phyloP scores from a whole-genome alignment of 2,329 filamentous ascomycete genomes.

The Paraconiothyrium sp. region DNA sequence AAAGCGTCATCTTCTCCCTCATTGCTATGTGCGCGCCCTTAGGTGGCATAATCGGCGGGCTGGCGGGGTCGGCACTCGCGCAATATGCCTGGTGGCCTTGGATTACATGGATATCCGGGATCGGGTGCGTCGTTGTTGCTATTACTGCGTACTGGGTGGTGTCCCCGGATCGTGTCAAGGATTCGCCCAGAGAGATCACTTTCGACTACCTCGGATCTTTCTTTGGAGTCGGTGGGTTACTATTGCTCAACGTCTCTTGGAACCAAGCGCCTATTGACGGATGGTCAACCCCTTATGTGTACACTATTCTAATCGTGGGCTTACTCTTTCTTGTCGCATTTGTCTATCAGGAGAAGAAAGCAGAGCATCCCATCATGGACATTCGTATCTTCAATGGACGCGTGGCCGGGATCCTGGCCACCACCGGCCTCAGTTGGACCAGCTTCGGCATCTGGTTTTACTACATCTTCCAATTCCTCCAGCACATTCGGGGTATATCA shows the following conservation, averaged over 20 bases:
- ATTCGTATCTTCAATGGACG: constrained; percentile 60
- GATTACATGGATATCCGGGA: constrained; percentile 58
- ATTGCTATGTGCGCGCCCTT: constrained; percentile 60
- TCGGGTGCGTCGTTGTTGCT: constrained; percentile 50
- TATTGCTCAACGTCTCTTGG: constrained; percentile 74
- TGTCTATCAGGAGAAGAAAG: constrained; percentile 57
- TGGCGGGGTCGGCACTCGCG: constrained; percentile 53
- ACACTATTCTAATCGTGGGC: constrained; percentile 66
- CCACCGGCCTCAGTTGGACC: constrained; percentile 56
- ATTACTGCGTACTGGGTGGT: constrained; percentile 14
- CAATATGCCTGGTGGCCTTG: constrained; percentile 63
- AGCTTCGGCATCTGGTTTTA: constrained; percentile 45
- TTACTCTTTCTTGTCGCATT: constrained; percentile 61
- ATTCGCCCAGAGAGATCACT: neutral
- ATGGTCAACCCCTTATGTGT: constrained; percentile 66
- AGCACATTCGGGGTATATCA: constrained; percentile 31
- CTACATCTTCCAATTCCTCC: constrained; percentile 43
- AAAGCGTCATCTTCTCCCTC: constrained; percentile 67
- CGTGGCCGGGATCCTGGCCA: constrained; percentile 64
- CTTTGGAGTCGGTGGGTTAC: neutral
- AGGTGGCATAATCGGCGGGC: constrained; percentile 45
- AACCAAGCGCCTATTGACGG: constrained; percentile 70
- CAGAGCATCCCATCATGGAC: constrained; percentile 66
- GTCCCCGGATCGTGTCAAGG: neutral
- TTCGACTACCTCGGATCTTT: neutral